phyloP scores from a whole-genome alignment of 495 filamentous ascomycete genomes.

The Astrothelium subdiscretum region DNA sequence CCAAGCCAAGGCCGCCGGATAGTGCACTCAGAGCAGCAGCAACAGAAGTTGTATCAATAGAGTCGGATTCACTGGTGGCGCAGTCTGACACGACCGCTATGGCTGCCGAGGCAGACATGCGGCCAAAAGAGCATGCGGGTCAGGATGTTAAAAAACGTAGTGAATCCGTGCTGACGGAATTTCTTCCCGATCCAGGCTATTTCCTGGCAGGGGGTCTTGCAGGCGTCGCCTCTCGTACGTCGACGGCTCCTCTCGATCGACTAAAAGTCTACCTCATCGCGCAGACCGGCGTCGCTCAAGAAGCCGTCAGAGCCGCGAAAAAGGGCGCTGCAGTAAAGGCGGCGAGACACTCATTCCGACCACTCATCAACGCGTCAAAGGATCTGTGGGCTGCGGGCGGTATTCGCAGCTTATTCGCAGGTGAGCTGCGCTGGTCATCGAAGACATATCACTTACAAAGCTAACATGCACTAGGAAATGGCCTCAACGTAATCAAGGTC shows the following conservation, averaged over 20 bases:
- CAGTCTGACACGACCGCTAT: not conserved
- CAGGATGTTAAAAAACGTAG: not conserved
- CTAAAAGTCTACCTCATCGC: constrained; percentile 96
- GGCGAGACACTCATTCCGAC: constrained; percentile 51
- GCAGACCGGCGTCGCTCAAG: constrained; percentile 54
- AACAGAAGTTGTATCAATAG: not conserved
- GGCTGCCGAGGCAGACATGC: not conserved
- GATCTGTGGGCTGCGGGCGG: constrained; percentile 79
- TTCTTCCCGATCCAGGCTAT: constrained; percentile 73
- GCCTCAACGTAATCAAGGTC: constrained; percentile 91
- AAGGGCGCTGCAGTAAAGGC: constrained; percentile 56
- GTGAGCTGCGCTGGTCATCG: constrained; percentile 38
- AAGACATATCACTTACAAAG: not conserved
- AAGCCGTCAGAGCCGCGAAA: constrained; percentile 55
- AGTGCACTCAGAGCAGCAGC: not conserved
- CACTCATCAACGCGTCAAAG: constrained; percentile 57
- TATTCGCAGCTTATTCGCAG: constrained; percentile 87
- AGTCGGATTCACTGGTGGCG: not conserved
- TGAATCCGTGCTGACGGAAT: constrained; percentile 41
- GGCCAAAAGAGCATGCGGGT: not conserved
- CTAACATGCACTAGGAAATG: constrained; percentile 63
- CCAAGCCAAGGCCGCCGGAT: not conserved
- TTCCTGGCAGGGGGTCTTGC: constrained; percentile 74
- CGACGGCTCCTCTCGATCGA: constrained; percentile 90
- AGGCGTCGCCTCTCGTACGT: constrained; percentile 71